These are phyloP conservation scores for Tricholoma sp. DNA, from an alignment of 768 basidiomycete species.

Conservation along the genomic window DNA sequence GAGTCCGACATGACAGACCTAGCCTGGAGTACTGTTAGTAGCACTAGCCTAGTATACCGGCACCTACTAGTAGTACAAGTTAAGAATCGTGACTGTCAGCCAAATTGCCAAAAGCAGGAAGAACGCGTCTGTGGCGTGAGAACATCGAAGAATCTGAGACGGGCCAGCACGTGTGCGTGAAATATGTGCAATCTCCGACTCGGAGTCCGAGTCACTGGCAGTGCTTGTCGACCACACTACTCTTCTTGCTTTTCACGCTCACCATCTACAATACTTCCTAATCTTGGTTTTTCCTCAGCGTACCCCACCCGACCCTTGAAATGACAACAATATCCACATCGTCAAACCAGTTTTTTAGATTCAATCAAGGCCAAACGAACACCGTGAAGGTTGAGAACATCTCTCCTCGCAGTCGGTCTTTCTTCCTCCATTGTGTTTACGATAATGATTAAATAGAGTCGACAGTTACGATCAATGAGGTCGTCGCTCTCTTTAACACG, in stretches of 20 bases:
- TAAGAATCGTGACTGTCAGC: no score
- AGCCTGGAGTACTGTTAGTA: no score
- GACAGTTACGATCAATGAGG: conserved; percentile 37
- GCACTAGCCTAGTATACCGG: no score
- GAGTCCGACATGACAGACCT: conserved; percentile 32
- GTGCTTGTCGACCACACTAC: conserved; percentile 14
- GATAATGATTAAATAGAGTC: background rate
- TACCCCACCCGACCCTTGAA: conserved; percentile 7
- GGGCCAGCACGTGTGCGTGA: background rate
- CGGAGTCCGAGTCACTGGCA: background rate
- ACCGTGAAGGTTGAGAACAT: conserved; percentile 49
- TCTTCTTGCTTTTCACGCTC: conserved; percentile 14
- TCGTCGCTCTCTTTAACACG: conserved; percentile 51
- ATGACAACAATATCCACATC: conserved; percentile 7
- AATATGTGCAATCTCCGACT: background rate
- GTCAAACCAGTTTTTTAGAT: conserved; percentile 20
- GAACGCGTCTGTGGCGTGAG: conserved; percentile 17
- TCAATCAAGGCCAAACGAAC: conserved; percentile 31
- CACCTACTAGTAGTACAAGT: no score
- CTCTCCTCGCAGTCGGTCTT: conserved; percentile 30
- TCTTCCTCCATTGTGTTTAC: background rate
- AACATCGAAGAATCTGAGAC: background rate
- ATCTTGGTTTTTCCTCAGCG: conserved; percentile 15
- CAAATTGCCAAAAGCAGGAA: no score
- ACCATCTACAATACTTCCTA: conserved; percentile 9